A percentile compares a stretch with the other conserved stretches of the same genome.
These are phyloP conservation scores for Penicillium waksmanii DNA, from an alignment of 495 filamentous ascomycete species.

Conservation along the genomic window DNA sequence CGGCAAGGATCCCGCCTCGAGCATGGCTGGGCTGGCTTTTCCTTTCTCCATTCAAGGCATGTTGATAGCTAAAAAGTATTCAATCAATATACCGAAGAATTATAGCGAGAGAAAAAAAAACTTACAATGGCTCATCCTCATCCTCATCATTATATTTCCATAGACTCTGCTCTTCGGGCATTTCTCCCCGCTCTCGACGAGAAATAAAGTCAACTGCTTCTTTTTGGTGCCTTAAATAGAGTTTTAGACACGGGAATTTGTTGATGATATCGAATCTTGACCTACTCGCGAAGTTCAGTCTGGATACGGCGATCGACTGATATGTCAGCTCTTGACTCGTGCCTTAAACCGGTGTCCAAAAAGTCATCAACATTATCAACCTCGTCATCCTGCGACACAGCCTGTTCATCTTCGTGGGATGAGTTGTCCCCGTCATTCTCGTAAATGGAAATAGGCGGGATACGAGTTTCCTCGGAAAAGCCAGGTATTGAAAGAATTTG, in stretches of 20 bases:
- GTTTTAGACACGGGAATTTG: background rate
- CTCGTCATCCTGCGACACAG: background rate
- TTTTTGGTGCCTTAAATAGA: background rate
- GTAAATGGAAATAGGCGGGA: background rate
- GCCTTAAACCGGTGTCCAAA: constrained; percentile 1
- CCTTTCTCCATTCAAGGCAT: constrained; percentile 8
- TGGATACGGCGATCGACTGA: constrained; percentile 9
- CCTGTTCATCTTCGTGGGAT: background rate
- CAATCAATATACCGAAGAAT: background rate
- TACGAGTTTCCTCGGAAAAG: background rate
- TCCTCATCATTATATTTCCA: constrained; percentile 9
- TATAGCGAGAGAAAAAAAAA: background rate
- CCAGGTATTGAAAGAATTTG: constrained; percentile 5
- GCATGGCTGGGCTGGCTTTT: background rate
- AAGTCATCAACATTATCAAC: background rate
- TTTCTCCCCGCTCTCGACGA: constrained; percentile 1
- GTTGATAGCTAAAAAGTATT: constrained; percentile 1
- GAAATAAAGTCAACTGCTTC: constrained; percentile 2
- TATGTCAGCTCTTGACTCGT: background rate
- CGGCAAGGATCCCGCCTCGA: constrained; percentile 9
- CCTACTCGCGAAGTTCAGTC: background rate
- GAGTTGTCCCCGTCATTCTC: background rate
- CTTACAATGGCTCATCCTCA: constrained; percentile 12
- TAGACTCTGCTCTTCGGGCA: constrained; percentile 1
- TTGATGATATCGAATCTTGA: background rate